Evolutionary conservation across 768 basidiomycete species (phyloP).

Genomic region (Suillus ampliporus): DNA sequence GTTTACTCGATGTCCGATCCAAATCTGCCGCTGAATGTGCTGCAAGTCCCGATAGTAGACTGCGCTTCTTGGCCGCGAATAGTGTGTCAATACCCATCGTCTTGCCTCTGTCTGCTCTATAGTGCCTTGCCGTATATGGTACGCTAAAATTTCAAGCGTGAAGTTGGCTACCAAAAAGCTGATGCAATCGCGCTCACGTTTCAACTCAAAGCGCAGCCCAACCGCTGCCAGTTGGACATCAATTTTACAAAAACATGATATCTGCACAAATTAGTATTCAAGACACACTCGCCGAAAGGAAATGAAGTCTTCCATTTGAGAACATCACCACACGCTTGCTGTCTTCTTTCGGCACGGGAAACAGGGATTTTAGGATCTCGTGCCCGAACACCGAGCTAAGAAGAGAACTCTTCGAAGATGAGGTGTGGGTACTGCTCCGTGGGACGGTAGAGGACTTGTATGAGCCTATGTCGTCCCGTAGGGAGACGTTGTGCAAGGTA

Average conservation of each 20-base stretch:
- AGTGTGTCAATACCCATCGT: conserved; percentile 96
- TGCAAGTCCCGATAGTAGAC: conserved; percentile 57
- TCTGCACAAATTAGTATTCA: conserved; percentile 43
- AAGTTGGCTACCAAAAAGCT: conserved; percentile 8
- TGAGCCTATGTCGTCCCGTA: conserved; percentile 90
- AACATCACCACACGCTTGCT: conserved; percentile 98
- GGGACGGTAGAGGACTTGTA: conserved; percentile 92
- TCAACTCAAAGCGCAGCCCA: conserved; percentile 97
- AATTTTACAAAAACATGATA: conserved; percentile 98
- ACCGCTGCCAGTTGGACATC: conserved; percentile 96
- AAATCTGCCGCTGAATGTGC: conserved; percentile 21
- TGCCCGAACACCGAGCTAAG: conserved; percentile 83
- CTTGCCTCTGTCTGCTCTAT: conserved; percentile 92
- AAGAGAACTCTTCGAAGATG: conserved; percentile 93
- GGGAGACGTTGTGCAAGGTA: conserved; percentile 88
- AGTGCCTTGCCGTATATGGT: conserved; percentile 96
- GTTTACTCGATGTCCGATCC: conserved; percentile 20
- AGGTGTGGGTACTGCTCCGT: conserved; percentile 98
- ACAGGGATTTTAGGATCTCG: conserved; percentile 88
- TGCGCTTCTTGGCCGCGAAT: conserved; percentile 91
- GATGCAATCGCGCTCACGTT: conserved; percentile 65
- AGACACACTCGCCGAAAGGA: conserved; percentile 78
- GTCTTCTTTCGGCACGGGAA: conserved; percentile 98
- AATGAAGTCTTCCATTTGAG: conserved; percentile 93
- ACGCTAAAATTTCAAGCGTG: conserved; percentile 59